Evolutionary conservation across 192 early-diverging fungal species (phyloP), one percentile per base, ranked within the genome.

Genomic region (Diversispora epigaea): DNA sequence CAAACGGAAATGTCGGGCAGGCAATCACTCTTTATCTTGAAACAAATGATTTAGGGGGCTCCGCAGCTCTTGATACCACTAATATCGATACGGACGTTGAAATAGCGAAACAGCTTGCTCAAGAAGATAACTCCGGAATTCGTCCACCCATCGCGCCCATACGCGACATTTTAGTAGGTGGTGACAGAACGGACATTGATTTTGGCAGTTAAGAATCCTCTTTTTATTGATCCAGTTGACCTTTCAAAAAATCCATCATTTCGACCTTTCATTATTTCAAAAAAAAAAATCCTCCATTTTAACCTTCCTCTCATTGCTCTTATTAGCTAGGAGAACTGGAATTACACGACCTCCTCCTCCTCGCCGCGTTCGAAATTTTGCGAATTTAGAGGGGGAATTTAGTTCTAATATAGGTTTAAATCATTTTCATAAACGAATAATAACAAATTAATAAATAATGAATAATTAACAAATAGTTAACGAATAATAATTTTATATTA

Each of bases 21-120:
- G 96, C 95, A 4, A 80, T 97, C 54, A 80, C 89, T 49, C 80
- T 97, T n/a, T 97, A 89, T 78, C 83, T 94, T 76, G 95, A 95
- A 75, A 93, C 87, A 75, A 93, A 87, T 19, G 93, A 89, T 10
- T 81, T 32, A 32, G n/a, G n/a, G 25, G 25, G 25, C 25, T 0
- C 25, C 2, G 25, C 25, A 32, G 25, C 0, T 32, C 2, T 2
- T 56, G 69, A 60, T 56, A 68, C 62, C 52, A 49, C 55, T 15
- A 43, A 12, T 17, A n/a, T 80, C 22, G 73, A 88, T 72, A 77
- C 77, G 15, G 89, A 82, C 22, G 85, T 79, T 57, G 87, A 83
- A 40, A 70, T 88, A 25, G 86, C 86, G 4, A 77, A 83, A 32
- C 82, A 81, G n/a, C 78, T 83, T 22, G 77, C 80, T 40, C 81